Base-by-base conservation (phyloP, 495 filamentous ascomycete genomes). In the Evansstolkia leycettana region DNA sequence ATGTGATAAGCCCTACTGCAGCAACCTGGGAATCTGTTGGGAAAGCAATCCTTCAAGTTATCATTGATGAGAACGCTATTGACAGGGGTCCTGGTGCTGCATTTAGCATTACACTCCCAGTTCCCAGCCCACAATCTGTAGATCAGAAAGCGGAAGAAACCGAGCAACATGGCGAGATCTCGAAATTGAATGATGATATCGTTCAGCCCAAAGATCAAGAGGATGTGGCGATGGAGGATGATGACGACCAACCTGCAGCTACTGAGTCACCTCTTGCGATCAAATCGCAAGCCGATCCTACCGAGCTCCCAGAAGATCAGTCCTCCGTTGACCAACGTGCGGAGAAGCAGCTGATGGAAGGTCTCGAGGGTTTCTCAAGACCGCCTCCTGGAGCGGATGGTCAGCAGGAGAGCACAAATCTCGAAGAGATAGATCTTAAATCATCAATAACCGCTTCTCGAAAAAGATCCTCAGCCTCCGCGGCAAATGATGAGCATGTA, bases 1-100 rank as follows among this genome's bases (percentile, higher is more conserved):
- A 52, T 39, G 52, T 56, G 20, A 45, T 69, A 8, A 51, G 34
- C 16, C 45, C 58, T n/a, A 31, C 45, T 19, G 41, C 46, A n/a
- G 41, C 48, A n/a, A 70, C 59, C 2, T 81, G 68, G 73, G 58
- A 60, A 19, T 65, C 58, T 15, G 48, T 70, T 45, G 76, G 69
- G 17, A 75, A 69, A 49, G 72, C 60, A 5, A 62, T 84, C n/a
- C 50, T 79, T 2, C 51, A 63, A 28, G 54, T 69, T 5, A 48
- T 72, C 6, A 45, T 53, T 34, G 53, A 61, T 6, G 69, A 75
- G 31, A 55, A 54, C 2, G 38, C 52, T 2, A 36, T 48, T n/a
- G 42, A 46, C n/a, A 36, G 40, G 20, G 56, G 40, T 24, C 54
- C 67, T n/a, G 62, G 58, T 28, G 38, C 52, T 2, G 51, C 57